phyloP scores from a whole-genome alignment of 1,284 basidiomycete species.

The Ustilago tritici region DNA sequence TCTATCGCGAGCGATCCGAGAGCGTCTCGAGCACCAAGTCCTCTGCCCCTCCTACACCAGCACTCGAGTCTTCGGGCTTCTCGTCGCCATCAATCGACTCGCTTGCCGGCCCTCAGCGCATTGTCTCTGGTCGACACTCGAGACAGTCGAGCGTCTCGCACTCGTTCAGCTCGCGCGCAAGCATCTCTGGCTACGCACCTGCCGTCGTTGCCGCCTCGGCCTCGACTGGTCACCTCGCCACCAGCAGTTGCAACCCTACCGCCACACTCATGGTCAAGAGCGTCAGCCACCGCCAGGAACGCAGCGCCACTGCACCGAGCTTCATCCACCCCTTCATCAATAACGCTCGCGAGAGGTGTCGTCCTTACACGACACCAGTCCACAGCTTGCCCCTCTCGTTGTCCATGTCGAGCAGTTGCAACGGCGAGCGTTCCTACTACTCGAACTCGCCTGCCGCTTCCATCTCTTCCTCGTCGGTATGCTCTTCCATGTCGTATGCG shows the following conservation, averaged over 20 bases:
- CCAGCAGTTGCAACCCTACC: slow-evolving; percentile 38
- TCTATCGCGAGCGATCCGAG: slow-evolving; percentile 34
- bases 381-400: slow-evolving; percentile 43
- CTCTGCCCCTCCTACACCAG: slow-evolving; percentile 34
- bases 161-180: slow-evolving; percentile 42
- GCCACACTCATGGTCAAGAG: slow-evolving; percentile 45
- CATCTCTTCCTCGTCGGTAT: slow-evolving; percentile 53
- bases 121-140: slow-evolving; percentile 36
- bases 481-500: slow-evolving; percentile 47
- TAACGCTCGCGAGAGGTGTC: slow-evolving; percentile 41
- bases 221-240: slow-evolving; percentile 18
- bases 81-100: slow-evolving; percentile 48
- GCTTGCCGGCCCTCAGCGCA: slow-evolving; percentile 39
- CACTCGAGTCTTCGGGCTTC: slow-evolving; percentile 40
- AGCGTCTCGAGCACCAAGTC: slow-evolving; percentile 41
- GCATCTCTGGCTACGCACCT: slow-evolving; percentile 46
- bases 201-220: slow-evolving; percentile 18
- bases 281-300: slow-evolving; percentile 47
- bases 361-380: slow-evolving; percentile 58
- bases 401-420: slow-evolving; percentile 10
- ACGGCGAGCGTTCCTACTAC: slow-evolving; percentile 27
- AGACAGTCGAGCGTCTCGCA: slow-evolving; percentile 45
- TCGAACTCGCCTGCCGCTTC: slow-evolving; percentile 43
- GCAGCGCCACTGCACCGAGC: slow-evolving; percentile 40
- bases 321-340: slow-evolving; percentile 49